Evolutionary conservation across 352 stramenopile genomes (phyloP), one percentile per base, ranked within the genome.

Genomic region (Paralagenidium karlingii): DNA sequence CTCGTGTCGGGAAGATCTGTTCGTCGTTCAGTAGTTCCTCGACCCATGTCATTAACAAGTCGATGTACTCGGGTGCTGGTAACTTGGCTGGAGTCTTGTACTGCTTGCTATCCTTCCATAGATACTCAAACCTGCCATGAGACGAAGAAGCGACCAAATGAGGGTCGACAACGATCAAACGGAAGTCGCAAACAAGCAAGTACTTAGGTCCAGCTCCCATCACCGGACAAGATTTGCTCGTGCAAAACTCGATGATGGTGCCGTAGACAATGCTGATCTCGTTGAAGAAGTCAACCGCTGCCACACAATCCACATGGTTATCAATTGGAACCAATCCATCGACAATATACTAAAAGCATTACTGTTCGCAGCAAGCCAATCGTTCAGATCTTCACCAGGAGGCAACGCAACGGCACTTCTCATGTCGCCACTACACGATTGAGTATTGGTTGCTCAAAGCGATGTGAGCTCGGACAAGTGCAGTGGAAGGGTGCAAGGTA

Each of bases 221-320:
- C 31, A 77, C 55, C 3, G 70, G 58, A 44, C 74, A 93, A 13
- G 56, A 69, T 19, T 73, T 40, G 3, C 52, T 52, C 18, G 66
- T 88, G 42, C 73, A 87, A 46, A 86, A 83, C 57, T 92, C 76
- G 25, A 81, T 60, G 27, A 94, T 73, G 21, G 88, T 94, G 25
- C 82, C 86, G 46, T 95, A 96, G 33, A 96, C 63, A 28, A 97
- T 81, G 36, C 71, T 94, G 42, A 97, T 80, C 58, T 96, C 84
- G 47, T 97, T 96, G 62, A 94, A 97, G 47, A 95, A 96, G 52
- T 97, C 88, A 18, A 97, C 82, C 18, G 82, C 82, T 94, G 31
- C n/a, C n/a, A n/a, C n/a, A n/a, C n/a, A n/a, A n/a, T n/a, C n/a
- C n/a, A n/a, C n/a, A n/a, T n/a, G n/a, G n/a, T n/a, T n/a, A n/a